Evolutionary conservation across 352 stramenopile genomes (phyloP), one percentile per base, ranked within the genome.

Genomic region (Phytophthora capsici): DNA sequence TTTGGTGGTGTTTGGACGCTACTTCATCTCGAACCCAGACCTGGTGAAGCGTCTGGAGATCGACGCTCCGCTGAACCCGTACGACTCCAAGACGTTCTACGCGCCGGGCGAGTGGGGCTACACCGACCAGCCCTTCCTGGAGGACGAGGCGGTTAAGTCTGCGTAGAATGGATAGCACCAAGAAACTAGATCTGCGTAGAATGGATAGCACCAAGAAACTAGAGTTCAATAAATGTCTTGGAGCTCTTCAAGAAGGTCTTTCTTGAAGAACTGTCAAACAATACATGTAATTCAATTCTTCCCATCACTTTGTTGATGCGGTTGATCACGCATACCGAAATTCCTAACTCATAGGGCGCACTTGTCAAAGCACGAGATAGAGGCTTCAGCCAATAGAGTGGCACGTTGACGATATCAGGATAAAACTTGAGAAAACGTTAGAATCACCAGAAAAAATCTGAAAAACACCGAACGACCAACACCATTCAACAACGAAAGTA

Each of bases 1-100:
- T 47, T 45, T 75, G 17, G 77, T 89, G 13, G 77, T 69, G 5
- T 70, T 80, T 48, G 79, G 81, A 13, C 77, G 80, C 28, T 75
- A 74, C 62, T 90, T 86, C 59, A 87, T 90, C 46, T 70, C 69
- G 6, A 77, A 70, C 40, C 64, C 69, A 16, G 69, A 77, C 34
- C 52, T 77, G 7, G 54, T 82, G 6, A 72, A 82, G 55, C 68
- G 77, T 17, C 57, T 88, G 17, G 28, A 75, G 55, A 49, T 82
- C 20, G 57, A 77, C 20, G 56, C 71, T 4, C 63, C 73, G 9
- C 38, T 89, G 25, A 84, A 79, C 57, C 62, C 59, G 40, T 82
- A 74, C 45, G 44, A 80, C 43, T 22, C 66, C 6, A 47, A 60
- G 41, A 78, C 69, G 20, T 78, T 76, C 59, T 84, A 84, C 65